Conservation (phyloP, 2,329 filamentous ascomycete genomes). For the Ophiostoma populinum region DNA sequence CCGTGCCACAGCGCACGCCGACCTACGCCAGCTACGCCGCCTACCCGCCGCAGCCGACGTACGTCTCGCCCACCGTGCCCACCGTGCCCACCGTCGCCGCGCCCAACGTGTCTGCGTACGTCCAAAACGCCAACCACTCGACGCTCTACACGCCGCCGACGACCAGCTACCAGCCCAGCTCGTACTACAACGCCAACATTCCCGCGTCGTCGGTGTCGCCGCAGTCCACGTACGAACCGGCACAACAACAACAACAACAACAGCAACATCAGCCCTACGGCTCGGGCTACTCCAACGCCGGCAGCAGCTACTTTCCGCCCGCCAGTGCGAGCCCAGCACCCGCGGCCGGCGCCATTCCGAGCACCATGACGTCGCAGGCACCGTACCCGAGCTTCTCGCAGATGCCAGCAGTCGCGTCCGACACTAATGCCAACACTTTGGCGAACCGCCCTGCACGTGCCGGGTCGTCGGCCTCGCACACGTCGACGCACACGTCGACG, state of each 20-base stretch:
- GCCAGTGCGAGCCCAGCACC: slow-evolving; percentile 20
- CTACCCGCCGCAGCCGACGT: slow-evolving; percentile 19
- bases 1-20: slow-evolving; percentile 30
- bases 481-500: too few relatives aligned
- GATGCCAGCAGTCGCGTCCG: slow-evolving; percentile 35
- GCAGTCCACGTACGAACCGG: slow-evolving; percentile 12
- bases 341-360: slow-evolving; percentile 13
- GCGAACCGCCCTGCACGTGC: too few relatives aligned
- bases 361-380: slow-evolving; percentile 21
- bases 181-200: slow-evolving; percentile 11
- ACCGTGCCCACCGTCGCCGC: slow-evolving; percentile 18
- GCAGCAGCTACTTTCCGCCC: neutral
- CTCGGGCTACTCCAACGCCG: slow-evolving; percentile 14
- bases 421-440: slow-evolving; percentile 28
- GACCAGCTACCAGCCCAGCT: slow-evolving; percentile 5
- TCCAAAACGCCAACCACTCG: neutral
- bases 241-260: slow-evolving; percentile 12
- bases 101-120: neutral
- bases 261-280: slow-evolving; percentile 4
- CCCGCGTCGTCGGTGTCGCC: slow-evolving; percentile 12
- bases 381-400: slow-evolving; percentile 35
- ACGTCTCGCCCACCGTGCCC: slow-evolving; percentile 24
- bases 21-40: slow-evolving; percentile 31
- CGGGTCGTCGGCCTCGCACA: too few relatives aligned
- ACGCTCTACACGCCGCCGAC: slow-evolving; percentile 3